phyloP scores from a whole-genome alignment of 2,329 filamentous ascomycete genomes.

The Sporothrix inflata region DNA sequence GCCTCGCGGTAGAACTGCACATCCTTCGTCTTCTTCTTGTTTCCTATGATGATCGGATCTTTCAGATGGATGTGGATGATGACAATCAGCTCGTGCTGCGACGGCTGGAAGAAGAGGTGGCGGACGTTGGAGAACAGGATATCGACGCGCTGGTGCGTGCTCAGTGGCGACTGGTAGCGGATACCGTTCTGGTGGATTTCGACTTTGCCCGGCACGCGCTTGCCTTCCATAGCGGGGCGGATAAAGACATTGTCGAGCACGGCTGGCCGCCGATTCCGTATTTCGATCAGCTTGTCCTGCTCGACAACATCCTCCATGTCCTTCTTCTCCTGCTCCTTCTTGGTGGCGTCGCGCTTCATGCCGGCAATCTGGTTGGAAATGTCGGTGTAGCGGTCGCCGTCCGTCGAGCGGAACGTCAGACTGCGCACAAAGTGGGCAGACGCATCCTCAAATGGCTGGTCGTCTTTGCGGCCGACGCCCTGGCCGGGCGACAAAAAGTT shows the following conservation, averaged over 20 bases:
- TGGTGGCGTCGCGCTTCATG: slow-evolving; percentile 88
- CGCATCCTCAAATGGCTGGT: slow-evolving; percentile 96
- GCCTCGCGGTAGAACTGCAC: slow-evolving; percentile 98
- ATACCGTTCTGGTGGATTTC: slow-evolving; percentile 99
- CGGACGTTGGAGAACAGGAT: slow-evolving; percentile 98
- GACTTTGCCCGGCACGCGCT: slow-evolving; percentile 91
- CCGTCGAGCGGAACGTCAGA: slow-evolving; percentile 89
- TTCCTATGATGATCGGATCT: slow-evolving; percentile 96
- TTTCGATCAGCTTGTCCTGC: slow-evolving; percentile 94
- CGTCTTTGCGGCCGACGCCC: slow-evolving; percentile 94
- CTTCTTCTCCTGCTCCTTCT: slow-evolving; percentile 98
- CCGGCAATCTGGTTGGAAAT: slow-evolving; percentile 93
- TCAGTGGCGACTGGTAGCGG: slow-evolving; percentile 82
- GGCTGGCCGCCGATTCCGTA: slow-evolving; percentile 77
- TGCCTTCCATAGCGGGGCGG: slow-evolving; percentile 92
- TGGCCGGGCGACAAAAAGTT: slow-evolving; percentile 97
- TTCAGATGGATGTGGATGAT: slow-evolving; percentile 98
- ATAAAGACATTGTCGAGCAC: slow-evolving; percentile 95
- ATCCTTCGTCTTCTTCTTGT: slow-evolving; percentile 97
- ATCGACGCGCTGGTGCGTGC: slow-evolving; percentile 82
- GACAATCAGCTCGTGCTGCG: slow-evolving; percentile 92
- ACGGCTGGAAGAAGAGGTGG: slow-evolving; percentile 98
- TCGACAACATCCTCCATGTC: slow-evolving; percentile 99
- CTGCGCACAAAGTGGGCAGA: slow-evolving; percentile 95
- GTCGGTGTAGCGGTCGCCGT: slow-evolving; percentile 84